Conservation (phyloP, 83 land plant genomes). For the Picea abies region DNA sequence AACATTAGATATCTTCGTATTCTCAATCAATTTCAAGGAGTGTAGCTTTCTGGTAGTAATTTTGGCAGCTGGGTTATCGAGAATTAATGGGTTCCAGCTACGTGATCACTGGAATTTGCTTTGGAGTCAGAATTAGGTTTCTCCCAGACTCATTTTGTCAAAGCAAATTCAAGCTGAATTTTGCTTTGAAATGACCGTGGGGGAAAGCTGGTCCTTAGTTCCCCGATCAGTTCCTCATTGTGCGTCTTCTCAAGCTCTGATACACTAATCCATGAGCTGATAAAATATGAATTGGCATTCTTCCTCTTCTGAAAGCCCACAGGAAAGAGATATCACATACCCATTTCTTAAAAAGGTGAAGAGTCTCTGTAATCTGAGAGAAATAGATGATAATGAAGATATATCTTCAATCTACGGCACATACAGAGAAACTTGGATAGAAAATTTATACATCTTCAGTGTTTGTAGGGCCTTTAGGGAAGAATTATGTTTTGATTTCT, state of each 20-base stretch:
- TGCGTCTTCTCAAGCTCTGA: slow-evolving; percentile 1
- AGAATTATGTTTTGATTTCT: background rate
- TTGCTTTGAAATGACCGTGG: background rate
- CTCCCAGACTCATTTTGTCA: background rate
- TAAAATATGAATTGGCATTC: background rate
- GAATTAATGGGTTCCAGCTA: no score
- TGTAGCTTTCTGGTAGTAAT: no score
- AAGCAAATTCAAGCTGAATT: background rate
- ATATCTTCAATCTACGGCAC: background rate
- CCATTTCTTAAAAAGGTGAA: background rate
- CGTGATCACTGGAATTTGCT: no score
- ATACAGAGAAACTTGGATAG: background rate
- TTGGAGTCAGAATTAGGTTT: background rate
- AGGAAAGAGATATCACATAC: background rate
- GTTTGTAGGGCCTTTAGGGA: background rate
- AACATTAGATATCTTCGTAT: no score
- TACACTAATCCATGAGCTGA: background rate
- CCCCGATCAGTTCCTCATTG: background rate
- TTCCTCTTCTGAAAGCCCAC: background rate
- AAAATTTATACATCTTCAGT: background rate
- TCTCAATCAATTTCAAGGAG: no score
- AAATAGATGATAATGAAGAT: background rate
- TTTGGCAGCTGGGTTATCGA: no score
- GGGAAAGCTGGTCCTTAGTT: background rate
- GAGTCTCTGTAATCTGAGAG: background rate